Evolutionary conservation across 1,284 basidiomycete species (phyloP), one percentile per base, ranked within the genome.

Genomic region (Pseudozyma thailandica): DNA sequence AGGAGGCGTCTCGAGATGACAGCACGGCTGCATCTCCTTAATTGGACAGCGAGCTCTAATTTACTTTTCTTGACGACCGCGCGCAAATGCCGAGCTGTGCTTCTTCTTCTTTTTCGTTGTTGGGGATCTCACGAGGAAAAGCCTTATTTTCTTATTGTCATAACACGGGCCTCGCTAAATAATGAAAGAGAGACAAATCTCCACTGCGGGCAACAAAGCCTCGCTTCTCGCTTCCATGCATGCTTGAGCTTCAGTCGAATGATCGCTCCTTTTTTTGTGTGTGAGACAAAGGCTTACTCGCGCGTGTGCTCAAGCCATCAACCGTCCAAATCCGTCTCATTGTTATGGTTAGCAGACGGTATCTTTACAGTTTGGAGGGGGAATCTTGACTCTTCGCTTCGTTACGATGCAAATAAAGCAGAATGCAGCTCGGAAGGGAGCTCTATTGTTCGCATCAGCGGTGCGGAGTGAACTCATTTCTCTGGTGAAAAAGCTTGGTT

Each of bases 161-260:
- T 8, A 7, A 7, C n/a, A n/a, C n/a, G n/a, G n/a, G n/a, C n/a
- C n/a, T n/a, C n/a, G n/a, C n/a, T n/a, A n/a, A n/a, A n/a, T n/a
- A n/a, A n/a, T n/a, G n/a, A 33, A 33, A 7, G 12, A 33, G 3
- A 8, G 31, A 33, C 12, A 33, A 13, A 10, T 33, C 31, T 16
- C 12, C n/a, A 16, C n/a, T 33, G 12, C n/a, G 7, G n/a, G 31
- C 31, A 33, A 16, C n/a, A 33, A 33, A 33, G 38, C 38, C n/a
- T 39, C 38, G 15, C 38, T 39, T 39, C 38, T 39, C 38, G 38
- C 38, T 39, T 39, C 38, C 38, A 39, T 39, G 38, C 38, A 21
- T 18, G 15, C 4, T 39, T n/a, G 10, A 10, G 4, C 3, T 39
- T 39, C n/a, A 39, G 16, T 13, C 20, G 20, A 18, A 18, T 18